Evolutionary conservation across 139 green algal species (phyloP).

Genomic region (Coelastrella sp.): DNA sequence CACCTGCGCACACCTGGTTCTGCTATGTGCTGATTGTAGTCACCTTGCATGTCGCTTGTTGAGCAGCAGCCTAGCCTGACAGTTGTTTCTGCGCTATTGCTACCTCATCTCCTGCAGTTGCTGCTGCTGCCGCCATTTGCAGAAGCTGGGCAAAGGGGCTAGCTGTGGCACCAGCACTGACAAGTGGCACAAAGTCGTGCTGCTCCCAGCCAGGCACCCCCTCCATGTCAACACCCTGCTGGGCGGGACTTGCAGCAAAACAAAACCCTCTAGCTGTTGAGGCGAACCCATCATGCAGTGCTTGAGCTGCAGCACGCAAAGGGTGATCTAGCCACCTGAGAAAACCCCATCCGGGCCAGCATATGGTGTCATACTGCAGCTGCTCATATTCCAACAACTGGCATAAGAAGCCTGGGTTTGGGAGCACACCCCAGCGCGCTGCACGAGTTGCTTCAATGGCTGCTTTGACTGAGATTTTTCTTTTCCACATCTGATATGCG

Average conservation of each 20-base stretch:
- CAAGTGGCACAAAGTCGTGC: too few species aligned
- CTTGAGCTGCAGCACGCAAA: neutral
- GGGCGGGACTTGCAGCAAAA: neutral
- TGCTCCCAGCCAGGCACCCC: neutral
- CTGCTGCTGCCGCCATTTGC: neutral
- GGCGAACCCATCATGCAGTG: neutral
- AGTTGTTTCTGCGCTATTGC: too few species aligned
- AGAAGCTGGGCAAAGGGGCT: conserved; percentile 1
- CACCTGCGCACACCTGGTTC: too few species aligned
- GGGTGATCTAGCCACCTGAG: neutral
- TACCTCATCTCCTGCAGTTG: neutral
- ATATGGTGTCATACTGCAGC: neutral
- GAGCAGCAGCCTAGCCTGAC: too few species aligned
- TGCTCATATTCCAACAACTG: neutral
- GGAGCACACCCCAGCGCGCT: neutral
- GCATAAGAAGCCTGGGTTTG: neutral
- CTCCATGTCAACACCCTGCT: neutral
- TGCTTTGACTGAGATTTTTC: neutral
- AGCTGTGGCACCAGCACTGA: too few species aligned
- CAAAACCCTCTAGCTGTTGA: neutral
- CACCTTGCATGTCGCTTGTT: too few species aligned
- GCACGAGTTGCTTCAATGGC: neutral
- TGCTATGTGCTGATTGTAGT: too few species aligned
- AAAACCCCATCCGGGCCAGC: neutral
- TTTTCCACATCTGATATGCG: neutral